These are phyloP conservation scores for Lepidium didymum DNA, from an alignment of 345 rosid species.

Conservation along the genomic window DNA sequence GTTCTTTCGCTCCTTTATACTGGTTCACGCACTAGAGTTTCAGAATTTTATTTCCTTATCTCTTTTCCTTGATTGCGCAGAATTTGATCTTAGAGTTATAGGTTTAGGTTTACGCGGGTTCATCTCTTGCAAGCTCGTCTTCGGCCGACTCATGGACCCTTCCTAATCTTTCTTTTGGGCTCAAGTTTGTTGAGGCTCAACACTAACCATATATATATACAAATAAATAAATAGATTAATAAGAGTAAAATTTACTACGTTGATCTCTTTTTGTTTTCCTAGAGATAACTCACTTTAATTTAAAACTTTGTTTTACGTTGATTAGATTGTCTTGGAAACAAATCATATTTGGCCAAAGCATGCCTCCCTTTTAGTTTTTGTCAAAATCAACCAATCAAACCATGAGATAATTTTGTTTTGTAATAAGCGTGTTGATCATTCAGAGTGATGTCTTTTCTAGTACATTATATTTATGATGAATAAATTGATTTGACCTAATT, in stretches of 20 bases:
- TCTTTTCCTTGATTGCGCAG: no score
- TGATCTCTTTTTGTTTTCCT: not conserved
- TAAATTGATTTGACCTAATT: not conserved
- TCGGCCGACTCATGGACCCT: no score
- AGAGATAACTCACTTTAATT: not conserved
- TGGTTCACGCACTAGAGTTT: no score
- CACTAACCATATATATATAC: no score
- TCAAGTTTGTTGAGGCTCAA: no score
- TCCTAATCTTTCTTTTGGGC: no score
- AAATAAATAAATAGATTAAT: not conserved
- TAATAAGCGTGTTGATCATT: not conserved
- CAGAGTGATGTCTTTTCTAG: not conserved
- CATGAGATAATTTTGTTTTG: not conserved
- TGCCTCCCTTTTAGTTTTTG: not conserved
- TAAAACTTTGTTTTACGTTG: not conserved
- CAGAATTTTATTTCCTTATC: no score
- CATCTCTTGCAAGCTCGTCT: no score
- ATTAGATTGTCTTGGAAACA: not conserved
- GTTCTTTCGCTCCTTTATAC: no score
- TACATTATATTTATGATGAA: constrained; percentile 1
- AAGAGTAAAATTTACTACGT: not conserved
- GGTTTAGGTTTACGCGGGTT: no score
- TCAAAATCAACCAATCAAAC: not conserved
- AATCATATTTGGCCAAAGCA: not conserved
- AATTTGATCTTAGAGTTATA: no score